Evolutionary conservation across 345 rosid genomes (phyloP), one percentile per base, ranked within the genome.

Genomic region (Lepidium didymum): DNA sequence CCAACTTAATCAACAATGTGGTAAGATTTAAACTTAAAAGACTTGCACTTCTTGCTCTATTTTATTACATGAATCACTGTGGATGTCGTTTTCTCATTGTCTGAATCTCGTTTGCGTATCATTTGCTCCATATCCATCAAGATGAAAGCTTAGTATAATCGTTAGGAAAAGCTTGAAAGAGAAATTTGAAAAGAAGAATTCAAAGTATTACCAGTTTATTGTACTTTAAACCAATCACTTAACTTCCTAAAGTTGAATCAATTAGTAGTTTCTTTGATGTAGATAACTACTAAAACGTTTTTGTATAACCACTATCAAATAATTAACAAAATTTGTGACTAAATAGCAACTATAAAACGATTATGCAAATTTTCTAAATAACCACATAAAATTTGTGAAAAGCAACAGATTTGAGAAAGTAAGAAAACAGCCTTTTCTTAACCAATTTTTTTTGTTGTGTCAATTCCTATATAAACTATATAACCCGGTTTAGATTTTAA

Each of bases 1-100:
- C 63, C 52, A 64, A 7, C 64, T 56, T 64, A 46, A 64, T 3
- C 9, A 52, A 45, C 43, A 56, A 45, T 45, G 43, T 37, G 64
- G 47, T 38, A 63, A 45, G 25, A 54, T 54, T 55, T 10, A 27
- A 61, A 44, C 11, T 12, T 19, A 10, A 27, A 10, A 29, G 21
- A 37, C 11, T 51, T 21, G 62, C 55, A 42, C 62, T 23, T 18
- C 51, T 68, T 25, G 23, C 23, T 56, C 14, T 27, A 35, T 21
- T 35, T 52, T 34, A 34, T 43, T 25, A 43, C 27, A 45, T 21
- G 34, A 31, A 21, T 38, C 8, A 44, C 41, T 29, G 33, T 29
- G 33, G 33, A 44, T 18, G 21, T 37, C 37, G 23, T 31, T 14
- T 15, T 7, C n/a, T 49, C 14, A 25, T 27, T 21, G 56, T 60